A percentile compares a stretch with the other conserved stretches of the same genome.
Conservation (phyloP, 192 early-diverging fungal genomes). For the Rhizoclosmatium sp. region DNA sequence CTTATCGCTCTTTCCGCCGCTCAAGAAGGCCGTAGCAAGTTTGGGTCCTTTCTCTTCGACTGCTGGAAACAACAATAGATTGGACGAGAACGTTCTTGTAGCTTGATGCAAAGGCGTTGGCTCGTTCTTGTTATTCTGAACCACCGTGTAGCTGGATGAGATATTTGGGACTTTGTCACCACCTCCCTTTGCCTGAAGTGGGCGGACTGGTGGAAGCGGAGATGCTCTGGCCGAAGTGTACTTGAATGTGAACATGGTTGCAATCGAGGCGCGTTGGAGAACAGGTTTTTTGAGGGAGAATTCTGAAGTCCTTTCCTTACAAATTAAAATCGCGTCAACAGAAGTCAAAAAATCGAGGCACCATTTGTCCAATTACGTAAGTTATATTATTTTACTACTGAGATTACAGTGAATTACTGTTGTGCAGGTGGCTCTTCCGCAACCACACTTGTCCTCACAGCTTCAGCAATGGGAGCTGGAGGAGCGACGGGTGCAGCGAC, state of each 20-base stretch:
- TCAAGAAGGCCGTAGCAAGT: conserved; percentile 10
- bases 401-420: too few species aligned
- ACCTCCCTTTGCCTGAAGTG: not conserved
- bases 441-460: not conserved
- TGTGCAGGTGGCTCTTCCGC: too few species aligned
- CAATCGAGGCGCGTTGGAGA: too few species aligned
- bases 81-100: not conserved
- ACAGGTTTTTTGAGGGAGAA: too few species aligned
- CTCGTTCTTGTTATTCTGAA: not conserved
- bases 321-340: too few species aligned
- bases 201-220: not conserved
- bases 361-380: too few species aligned
- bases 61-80: not conserved
- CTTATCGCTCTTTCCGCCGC: conserved; percentile 8
- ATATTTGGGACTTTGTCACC: not conserved
- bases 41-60: not conserved
- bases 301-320: too few species aligned
- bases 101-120: not conserved
- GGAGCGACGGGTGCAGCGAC: not conserved
- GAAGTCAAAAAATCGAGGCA: too few species aligned
- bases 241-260: not conserved
- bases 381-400: too few species aligned
- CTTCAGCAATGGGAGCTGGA: not conserved
- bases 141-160: not conserved
- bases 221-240: conserved; percentile 7